Conservation (phyloP, 2,329 filamentous ascomycete species). For the Colletotrichum salicis region DNA sequence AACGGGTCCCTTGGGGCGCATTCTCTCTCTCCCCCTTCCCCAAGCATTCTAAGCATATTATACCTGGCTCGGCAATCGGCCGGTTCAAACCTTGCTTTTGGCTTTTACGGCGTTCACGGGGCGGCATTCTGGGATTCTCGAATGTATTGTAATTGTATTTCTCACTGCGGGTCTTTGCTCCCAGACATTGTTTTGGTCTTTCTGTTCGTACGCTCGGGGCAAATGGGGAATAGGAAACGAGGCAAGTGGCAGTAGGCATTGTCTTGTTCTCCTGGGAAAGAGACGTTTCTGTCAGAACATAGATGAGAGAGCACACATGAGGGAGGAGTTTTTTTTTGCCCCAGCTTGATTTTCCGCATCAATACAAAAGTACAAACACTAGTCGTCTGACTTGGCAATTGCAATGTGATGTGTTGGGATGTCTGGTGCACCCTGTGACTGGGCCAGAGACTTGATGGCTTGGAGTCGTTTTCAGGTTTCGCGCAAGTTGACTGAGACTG, state of each 20-base stretch:
- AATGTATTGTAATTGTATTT: constrained; percentile 35
- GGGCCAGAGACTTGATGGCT: no score
- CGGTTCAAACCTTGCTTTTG: constrained; percentile 20
- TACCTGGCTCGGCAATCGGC: constrained; percentile 25
- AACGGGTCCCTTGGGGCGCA: constrained; percentile 11
- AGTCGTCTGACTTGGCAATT: no score
- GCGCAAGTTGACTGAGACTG: no score
- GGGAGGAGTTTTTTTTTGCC: neutral
- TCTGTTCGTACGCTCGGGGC: neutral
- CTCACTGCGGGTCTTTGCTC: constrained; percentile 14
- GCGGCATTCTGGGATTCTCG: constrained; percentile 19
- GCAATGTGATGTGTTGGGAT: neutral
- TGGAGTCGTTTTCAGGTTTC: no score
- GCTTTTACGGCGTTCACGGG: constrained; percentile 26
- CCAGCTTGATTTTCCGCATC: constrained; percentile 18
- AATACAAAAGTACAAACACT: constrained; percentile 30
- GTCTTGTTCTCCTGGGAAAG: neutral
- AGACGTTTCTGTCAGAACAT: constrained; percentile 6
- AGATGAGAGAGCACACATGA: constrained; percentile 6
- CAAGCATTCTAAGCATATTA: constrained; percentile 32
- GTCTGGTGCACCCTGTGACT: no score
- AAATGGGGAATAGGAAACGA: neutral
- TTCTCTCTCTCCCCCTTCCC: constrained; percentile 22
- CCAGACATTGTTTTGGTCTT: constrained; percentile 17
- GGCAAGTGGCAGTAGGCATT: constrained; percentile 18